Conservation (phyloP, 2,329 filamentous ascomycete species). For the Didymella arachidicola region DNA sequence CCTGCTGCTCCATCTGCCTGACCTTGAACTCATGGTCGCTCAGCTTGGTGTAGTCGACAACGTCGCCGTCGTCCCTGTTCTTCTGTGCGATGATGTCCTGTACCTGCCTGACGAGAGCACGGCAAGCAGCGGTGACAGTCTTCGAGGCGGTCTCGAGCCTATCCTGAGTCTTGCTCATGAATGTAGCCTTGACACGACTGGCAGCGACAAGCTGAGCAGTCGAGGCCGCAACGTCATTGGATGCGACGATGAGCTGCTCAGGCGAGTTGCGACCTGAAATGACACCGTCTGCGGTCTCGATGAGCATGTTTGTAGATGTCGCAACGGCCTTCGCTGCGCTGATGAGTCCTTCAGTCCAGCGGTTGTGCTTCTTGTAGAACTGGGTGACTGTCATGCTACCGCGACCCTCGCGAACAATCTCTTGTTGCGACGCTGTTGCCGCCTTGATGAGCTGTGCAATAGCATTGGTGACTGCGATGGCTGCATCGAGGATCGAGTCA, state of each 20-base stretch:
- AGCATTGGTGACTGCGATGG: slow-evolving; percentile 89
- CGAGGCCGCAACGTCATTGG: slow-evolving; percentile 94
- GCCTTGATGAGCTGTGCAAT: slow-evolving; percentile 96
- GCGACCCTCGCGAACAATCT: slow-evolving; percentile 93
- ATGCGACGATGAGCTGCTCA: slow-evolving; percentile 96
- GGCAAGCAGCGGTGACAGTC: slow-evolving; percentile 88
- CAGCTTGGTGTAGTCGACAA: slow-evolving; percentile 85
- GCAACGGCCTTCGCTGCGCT: slow-evolving; percentile 97
- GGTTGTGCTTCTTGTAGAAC: slow-evolving; percentile 99
- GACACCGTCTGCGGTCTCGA: slow-evolving; percentile 97
- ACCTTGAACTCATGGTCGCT: slow-evolving; percentile 98
- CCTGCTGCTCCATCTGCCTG: slow-evolving; percentile 99
- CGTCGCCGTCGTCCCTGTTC: slow-evolving; percentile 77
- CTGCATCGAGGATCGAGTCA: slow-evolving; percentile 92
- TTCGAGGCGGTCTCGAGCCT: slow-evolving; percentile 89
- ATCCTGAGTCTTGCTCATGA: slow-evolving; percentile 98
- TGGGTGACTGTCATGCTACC: slow-evolving; percentile 87
- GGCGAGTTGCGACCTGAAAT: slow-evolving; percentile 90
- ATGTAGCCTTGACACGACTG: slow-evolving; percentile 93
- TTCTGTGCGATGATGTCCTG: slow-evolving; percentile 92
- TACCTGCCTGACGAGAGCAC: slow-evolving; percentile 87
- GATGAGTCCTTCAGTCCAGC: slow-evolving; percentile 98
- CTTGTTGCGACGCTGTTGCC: slow-evolving; percentile 88
- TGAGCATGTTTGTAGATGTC: slow-evolving; percentile 89
- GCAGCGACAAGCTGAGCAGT: slow-evolving; percentile 97